Evolutionary conservation across 495 filamentous ascomycete species (phyloP), one percentile per base, ranked within the genome.

Genomic region (Platismatia glauca): DNA sequence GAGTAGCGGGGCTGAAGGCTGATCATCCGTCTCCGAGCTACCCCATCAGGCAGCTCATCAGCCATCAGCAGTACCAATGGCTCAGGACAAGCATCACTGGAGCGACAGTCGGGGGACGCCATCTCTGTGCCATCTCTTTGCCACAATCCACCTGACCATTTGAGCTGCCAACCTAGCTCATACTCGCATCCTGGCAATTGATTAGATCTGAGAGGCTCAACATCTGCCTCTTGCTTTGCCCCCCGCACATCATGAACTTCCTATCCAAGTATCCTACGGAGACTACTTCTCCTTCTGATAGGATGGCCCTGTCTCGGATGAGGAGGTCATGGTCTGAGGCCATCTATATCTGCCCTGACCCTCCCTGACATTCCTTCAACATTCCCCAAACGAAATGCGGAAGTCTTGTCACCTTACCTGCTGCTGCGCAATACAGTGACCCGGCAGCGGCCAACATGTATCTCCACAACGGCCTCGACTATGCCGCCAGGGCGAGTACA

Each of bases 401-500:
- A 15, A 18, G 20, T 12, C 9, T 29, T n/a, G 7, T 20, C 50
- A 53, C 18, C 55, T 22, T 15, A 33, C 37, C 38, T 11, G 38
- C 34, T 62, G 35, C 27, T 29, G 33, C 39, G 53, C 33, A 55
- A n/a, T 11, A 39, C 46, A 29, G 38, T 27, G 46, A 60, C 38
- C 24, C 37, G n/a, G 18, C 20, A 34, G 48, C 27, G 16, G 52
- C 50, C 22, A 56, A 39, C 4, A 67, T 67, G 65, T 61, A 60
- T 41, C 37, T 64, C 3, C 52, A 50, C 44, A 33, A 64, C 16
- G 61, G 61, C 24, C 29, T 34, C 53, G 58, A 64, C 18, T 44
- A 57, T 57, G 39, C 37, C 9, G 43, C 57, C 1, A 56, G 57
- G 43, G 65, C 65, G 34, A 59, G 58, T 48, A 60, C 31, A 50